Percentiles rank a stretch among this genome's conserved stretches.
These are phyloP conservation scores for Heracleum sosnowskyi DNA, from an alignment of 129 eudicot genomes.

Conservation along the genomic window DNA sequence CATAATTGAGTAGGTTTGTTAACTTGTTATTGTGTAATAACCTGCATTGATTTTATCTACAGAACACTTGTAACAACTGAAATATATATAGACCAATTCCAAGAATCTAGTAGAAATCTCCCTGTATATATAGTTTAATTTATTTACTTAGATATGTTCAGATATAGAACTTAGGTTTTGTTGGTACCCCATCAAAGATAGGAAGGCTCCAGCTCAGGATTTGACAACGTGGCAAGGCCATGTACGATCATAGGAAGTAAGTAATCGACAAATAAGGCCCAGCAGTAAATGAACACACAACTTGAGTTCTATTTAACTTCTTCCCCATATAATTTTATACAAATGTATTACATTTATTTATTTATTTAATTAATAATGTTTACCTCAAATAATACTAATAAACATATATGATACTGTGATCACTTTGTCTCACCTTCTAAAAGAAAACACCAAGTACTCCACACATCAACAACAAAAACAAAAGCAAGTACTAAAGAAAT, in stretches of 20 bases:
- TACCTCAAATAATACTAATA: background rate
- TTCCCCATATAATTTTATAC: background rate
- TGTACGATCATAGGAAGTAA: background rate
- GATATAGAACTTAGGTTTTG: background rate
- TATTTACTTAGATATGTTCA: background rate
- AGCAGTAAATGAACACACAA: constrained; percentile 1
- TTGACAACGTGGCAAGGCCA: background rate
- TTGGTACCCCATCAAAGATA: background rate
- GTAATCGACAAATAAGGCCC: constrained; percentile 1
- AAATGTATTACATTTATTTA: background rate
- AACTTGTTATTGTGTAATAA: background rate
- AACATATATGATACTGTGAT: background rate
- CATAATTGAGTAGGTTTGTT: background rate
- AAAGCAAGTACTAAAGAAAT: background rate
- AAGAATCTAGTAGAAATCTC: constrained; percentile 1
- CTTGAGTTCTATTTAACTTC: background rate
- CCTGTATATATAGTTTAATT: background rate
- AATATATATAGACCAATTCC: background rate
- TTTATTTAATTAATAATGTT: background rate
- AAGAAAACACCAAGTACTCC: constrained; percentile 5
- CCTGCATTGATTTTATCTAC: background rate
- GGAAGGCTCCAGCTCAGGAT: background rate
- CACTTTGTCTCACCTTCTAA: constrained; percentile 7
- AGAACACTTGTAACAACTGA: background rate
- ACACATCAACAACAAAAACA: constrained; percentile 1